phyloP scores from a whole-genome alignment of 2,329 filamentous ascomycete genomes.

The Xylariaceae sp. region DNA sequence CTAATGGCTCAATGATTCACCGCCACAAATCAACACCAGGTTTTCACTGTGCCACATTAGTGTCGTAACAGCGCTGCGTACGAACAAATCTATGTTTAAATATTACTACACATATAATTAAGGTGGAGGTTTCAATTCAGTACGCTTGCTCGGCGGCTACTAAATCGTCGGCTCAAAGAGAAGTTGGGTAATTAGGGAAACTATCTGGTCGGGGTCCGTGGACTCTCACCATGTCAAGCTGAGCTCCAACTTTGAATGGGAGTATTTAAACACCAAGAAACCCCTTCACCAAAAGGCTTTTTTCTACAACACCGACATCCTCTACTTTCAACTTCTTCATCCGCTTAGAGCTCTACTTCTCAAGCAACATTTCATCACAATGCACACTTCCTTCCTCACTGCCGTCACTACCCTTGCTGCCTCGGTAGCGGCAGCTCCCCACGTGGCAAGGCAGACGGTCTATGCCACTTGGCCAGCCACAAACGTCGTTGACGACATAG shows the following conservation, averaged over 20 bases:
- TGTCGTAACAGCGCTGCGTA: no score
- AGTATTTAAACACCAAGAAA: neutral
- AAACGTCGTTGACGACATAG: neutral
- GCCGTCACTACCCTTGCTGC: constrained; percentile 4
- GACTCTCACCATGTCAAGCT: no score
- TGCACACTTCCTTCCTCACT: constrained; percentile 2
- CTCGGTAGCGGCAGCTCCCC: constrained; percentile 2
- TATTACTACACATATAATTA: no score
- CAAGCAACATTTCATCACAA: neutral
- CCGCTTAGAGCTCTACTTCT: neutral
- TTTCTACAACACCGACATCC: neutral
- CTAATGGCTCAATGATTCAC: neutral
- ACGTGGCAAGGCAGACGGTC: neutral
- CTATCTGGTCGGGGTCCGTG: neutral
- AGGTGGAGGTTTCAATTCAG: no score
- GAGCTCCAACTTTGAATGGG: neutral
- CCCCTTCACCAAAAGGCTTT: neutral
- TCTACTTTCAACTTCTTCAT: neutral
- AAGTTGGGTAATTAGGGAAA: neutral
- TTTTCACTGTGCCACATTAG: neutral
- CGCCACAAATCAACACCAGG: neutral
- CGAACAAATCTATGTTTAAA: no score
- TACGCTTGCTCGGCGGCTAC: no score
- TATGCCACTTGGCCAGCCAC: constrained; percentile 6
- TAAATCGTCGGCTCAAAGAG: no score